Evolutionary conservation across 2,329 filamentous ascomycete species (phyloP), one percentile per base, ranked within the genome.

Genomic region (Xylaria sp.): DNA sequence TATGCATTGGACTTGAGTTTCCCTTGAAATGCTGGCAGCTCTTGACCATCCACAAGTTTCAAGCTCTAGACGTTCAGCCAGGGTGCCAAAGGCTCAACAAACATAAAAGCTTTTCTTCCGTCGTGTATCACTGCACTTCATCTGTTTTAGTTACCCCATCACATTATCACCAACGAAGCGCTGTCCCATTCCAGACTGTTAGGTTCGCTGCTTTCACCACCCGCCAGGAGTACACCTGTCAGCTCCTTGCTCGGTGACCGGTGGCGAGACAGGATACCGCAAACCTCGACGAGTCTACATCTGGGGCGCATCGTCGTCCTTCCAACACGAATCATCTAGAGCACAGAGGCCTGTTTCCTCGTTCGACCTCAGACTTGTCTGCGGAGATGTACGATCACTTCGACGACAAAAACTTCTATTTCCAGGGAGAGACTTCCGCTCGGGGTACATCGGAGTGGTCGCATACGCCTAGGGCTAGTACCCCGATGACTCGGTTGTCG

Each of bases 401-500:
- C 10, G 54, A 58, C 2, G 18, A 35, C 23, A 8, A n/a, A 39
- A 10, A 34, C 47, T 13, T 4, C 11, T 52, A 60, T 34, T 18
- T 54, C 34, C 35, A 49, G 18, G 37, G 52, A 4, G 48, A 8
- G 18, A 64, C 34, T 9, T 37, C 44, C 23, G 30, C 8, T 10
- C 52, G 19, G 5, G 42, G 35, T 50, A 55, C 53, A 9, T 50
- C 54, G 18, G 55, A 60, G 19, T 65, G 63, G 66, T 46, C 54
- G 7, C 39, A 54, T 18, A 61, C 64, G 39, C 18, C 54, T 39
- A 35, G n/a, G 48, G 23, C 53, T 6, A 19, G 55, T 42, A 61
- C 64, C 23, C 59, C 58, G 10, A 70, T 70, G 68, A 55, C 59
- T 48, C 64, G 68, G 52, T 57, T 56, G 16, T 55, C 59, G 16